Evolutionary conservation across 345 rosid genomes (phyloP), one percentile per base, ranked within the genome.

Genomic region (Syzygium oleosum): DNA sequence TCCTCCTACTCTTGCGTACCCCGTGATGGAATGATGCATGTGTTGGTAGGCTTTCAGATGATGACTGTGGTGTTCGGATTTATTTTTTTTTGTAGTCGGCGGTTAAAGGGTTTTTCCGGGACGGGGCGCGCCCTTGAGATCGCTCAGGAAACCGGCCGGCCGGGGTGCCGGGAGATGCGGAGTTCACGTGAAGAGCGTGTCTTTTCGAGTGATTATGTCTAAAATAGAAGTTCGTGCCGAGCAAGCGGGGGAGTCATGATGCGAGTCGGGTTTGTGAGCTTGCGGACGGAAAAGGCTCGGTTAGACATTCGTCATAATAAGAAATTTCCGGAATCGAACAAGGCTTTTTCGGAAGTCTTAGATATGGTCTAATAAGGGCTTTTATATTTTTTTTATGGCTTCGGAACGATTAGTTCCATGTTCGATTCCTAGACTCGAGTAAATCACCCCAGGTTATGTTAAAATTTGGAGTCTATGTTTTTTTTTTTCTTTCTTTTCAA

Each of bases 141-240:
- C 73, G 34, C 0, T 61, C 38, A 2, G 9, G 6, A 61, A 13
- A 14, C 2, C 5, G 10, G 31, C 10, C n/a, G 14, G 38, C n/a
- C 17, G 9, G n/a, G 17, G 16, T 13, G 4, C 4, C 2, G 2
- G n/a, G 17, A 0, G n/a, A n/a, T 9, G 0, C 17, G 73, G n/a
- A 43, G 46, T 6, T 1, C 73, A 2, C 6, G 4, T 6, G 31
- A 3, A 5, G 3, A 27, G 68, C 27, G 65, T 31, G 31, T 25
- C 27, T 2, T 12, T 6, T 7, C 46, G 19, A 12, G 15, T 13
- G 16, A 27, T 12, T n/a, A 61, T 27, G 27, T 61, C 17, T 12
- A 1, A 29, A n/a, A n/a, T 43, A 61, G 17, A 61, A 61, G 34
- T 61, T 61, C 0, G 34, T n/a, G 34, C 13, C 19, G 19, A 61